A percentile compares a stretch with the other conserved stretches of the same genome.
These are phyloP conservation scores for Primulina eburnea DNA, from an alignment of 257 asterid species.

Conservation along the genomic window DNA sequence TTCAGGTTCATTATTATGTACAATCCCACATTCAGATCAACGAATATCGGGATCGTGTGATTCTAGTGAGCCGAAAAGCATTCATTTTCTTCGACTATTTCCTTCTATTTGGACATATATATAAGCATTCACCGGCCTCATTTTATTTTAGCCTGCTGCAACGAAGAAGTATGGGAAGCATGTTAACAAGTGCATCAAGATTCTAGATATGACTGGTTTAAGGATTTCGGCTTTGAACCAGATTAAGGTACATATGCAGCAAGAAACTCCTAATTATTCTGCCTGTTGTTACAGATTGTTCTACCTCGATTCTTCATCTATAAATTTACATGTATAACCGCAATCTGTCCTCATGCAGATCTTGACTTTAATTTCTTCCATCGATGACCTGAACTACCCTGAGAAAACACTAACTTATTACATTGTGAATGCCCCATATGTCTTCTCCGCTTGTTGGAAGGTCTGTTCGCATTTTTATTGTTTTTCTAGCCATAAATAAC, in stretches of 20 bases:
- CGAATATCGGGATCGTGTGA: conserved; percentile 73
- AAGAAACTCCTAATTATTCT: conserved; percentile 17
- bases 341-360: conserved; percentile 40
- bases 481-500: too few species aligned
- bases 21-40: conserved; percentile 84
- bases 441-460: conserved; percentile 83
- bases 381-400: conserved; percentile 76
- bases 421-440: conserved; percentile 72
- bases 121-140: conserved; percentile 6
- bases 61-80: conserved; percentile 49
- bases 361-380: conserved; percentile 55
- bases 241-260: conserved; percentile 49
- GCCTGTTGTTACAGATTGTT: not conserved
- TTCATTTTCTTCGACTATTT: not conserved
- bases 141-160: conserved; percentile 51
- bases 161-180: conserved; percentile 49
- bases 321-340: not conserved
- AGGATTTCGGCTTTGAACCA: conserved; percentile 63
- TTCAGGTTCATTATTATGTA: conserved; percentile 68
- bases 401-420: conserved; percentile 68
- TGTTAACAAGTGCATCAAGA: conserved; percentile 56
- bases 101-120: conserved; percentile 5
- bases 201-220: conserved; percentile 72
- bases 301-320: not conserved
- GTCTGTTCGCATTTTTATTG: conserved; percentile 30